These are phyloP conservation scores for Cadophora sp. DNA, from an alignment of 2,329 filamentous ascomycete species.

Conservation along the genomic window DNA sequence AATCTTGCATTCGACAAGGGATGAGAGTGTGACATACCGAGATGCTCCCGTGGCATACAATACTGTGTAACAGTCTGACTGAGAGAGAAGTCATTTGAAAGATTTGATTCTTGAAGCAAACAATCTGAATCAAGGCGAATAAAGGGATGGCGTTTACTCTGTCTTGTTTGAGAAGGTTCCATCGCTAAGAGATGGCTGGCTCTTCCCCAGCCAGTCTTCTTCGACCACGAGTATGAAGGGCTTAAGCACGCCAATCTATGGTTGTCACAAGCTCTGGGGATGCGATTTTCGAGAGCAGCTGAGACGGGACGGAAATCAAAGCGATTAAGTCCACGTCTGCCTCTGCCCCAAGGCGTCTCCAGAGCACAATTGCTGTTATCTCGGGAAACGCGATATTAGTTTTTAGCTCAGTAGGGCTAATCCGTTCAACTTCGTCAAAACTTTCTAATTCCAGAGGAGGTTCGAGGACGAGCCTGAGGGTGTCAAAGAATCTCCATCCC, in stretches of 20 bases:
- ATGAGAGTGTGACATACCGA: slow-evolving; percentile 34
- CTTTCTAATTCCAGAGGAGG: slow-evolving; percentile 2
- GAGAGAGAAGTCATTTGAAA: slow-evolving; percentile 20
- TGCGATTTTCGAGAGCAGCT: slow-evolving; percentile 22
- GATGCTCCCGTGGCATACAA: slow-evolving; percentile 20
- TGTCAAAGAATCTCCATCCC: slow-evolving; percentile 19
- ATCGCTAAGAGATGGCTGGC: slow-evolving; percentile 26
- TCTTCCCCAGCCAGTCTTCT: slow-evolving; percentile 35
- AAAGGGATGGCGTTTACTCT: slow-evolving; percentile 26
- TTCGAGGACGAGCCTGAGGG: neutral
- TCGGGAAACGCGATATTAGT: slow-evolving; percentile 4
- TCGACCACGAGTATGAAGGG: slow-evolving; percentile 37
- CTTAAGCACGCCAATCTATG: slow-evolving; percentile 23
- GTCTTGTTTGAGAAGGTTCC: slow-evolving; percentile 29
- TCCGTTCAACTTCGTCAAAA: slow-evolving; percentile 15
- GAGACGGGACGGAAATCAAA: slow-evolving; percentile 28
- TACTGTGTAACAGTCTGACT: slow-evolving; percentile 26
- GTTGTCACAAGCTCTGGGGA: slow-evolving; percentile 33
- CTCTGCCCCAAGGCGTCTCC: neutral
- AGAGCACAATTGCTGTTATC: neutral
- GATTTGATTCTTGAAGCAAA: slow-evolving; percentile 20
- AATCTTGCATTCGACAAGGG: slow-evolving; percentile 30
- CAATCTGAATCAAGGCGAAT: slow-evolving; percentile 29
- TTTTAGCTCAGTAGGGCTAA: neutral
- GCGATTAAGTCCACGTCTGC: slow-evolving; percentile 29